Base-by-base conservation (phyloP, 164 flowering plant genomes). In the Umbellularia californica region DNA sequence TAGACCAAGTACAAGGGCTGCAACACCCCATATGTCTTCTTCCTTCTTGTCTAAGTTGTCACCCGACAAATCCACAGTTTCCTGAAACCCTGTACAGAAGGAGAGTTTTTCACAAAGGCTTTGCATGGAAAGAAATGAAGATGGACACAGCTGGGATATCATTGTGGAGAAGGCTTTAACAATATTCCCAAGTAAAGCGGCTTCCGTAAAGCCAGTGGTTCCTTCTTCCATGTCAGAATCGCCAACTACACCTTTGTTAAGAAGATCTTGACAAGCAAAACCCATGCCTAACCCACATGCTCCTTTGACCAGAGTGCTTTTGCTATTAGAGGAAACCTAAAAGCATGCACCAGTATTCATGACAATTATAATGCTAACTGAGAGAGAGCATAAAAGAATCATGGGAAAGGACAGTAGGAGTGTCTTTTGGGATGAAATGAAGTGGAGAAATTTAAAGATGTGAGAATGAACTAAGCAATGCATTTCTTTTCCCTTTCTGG, bases 261-360 rank as follows among this genome's bases (percentile, higher is more conserved):
- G 87, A 79, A 94, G 92, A 81, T 82, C 87, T 79, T 88, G 90
- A 83, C 89, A 88, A 50, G 87, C 81, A 83, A 87, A 87, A 60
- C 99, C 99, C 80, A 96, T 83, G 73, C 93, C 97, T 81, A 88
- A 80, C 52, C 91, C 97, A 85, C 99, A 94, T 17, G 98, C 97
- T 81, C 99, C 99, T 88, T 85, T 94, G 47, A 96, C 98, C 80
- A 92, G 89, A 76, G 81, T 82, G 82, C 90, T 96, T 85, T 82
- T 94, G 84, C 90, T 89, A 65, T 71, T 52, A 75, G 77, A 76
- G 62, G 87, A 82, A 84, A 94, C 99, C 99, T 96, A 81, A 76
- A 82, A 81, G 75, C 78, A 81, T 15, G 35, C 2, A 51, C 41
- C 28, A 15, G n/a, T 28, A 7, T 13, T 67, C 22, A 64, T 17